phyloP scores from a whole-genome alignment of 768 basidiomycete species.

The Phlebiopsis gigantea region DNA sequence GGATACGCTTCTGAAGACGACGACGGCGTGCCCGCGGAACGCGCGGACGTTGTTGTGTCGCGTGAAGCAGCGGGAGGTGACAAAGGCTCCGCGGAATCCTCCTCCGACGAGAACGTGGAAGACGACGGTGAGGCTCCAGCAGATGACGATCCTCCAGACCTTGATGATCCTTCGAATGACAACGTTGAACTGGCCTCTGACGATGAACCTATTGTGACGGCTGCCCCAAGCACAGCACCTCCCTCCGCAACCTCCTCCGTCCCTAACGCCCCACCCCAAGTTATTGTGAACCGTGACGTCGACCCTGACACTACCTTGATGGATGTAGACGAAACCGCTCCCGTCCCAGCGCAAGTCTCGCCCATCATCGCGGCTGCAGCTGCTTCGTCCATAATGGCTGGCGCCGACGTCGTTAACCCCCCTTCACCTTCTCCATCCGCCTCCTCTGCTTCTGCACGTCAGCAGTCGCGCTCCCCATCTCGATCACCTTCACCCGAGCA shows the following conservation, averaged over 20 bases:
- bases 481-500: constrained; percentile 37
- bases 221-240: constrained; percentile 2
- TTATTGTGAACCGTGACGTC: neutral
- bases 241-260: neutral
- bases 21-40: constrained; percentile 14
- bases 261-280: neutral
- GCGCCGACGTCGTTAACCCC: constrained; percentile 33
- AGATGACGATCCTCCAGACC: constrained; percentile 11
- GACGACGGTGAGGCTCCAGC: constrained; percentile 20
- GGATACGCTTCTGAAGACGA: constrained; percentile 28
- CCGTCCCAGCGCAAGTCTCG: constrained; percentile 20
- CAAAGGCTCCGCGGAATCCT: constrained; percentile 22
- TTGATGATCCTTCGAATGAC: constrained; percentile 25
- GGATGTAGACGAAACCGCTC: constrained; percentile 21
- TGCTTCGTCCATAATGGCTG: constrained; percentile 46
- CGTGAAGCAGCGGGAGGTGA: constrained; percentile 25
- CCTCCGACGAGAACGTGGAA: constrained; percentile 32
- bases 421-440: constrained; percentile 33
- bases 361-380: constrained; percentile 33
- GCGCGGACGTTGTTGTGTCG: neutral
- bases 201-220: constrained; percentile 23
- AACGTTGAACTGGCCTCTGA: constrained; percentile 21
- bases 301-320: constrained; percentile 11
- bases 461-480: constrained; percentile 32
- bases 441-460: constrained; percentile 21